Conservation (phyloP, 1,284 basidiomycete species). For the Trametes hirsuta region DNA sequence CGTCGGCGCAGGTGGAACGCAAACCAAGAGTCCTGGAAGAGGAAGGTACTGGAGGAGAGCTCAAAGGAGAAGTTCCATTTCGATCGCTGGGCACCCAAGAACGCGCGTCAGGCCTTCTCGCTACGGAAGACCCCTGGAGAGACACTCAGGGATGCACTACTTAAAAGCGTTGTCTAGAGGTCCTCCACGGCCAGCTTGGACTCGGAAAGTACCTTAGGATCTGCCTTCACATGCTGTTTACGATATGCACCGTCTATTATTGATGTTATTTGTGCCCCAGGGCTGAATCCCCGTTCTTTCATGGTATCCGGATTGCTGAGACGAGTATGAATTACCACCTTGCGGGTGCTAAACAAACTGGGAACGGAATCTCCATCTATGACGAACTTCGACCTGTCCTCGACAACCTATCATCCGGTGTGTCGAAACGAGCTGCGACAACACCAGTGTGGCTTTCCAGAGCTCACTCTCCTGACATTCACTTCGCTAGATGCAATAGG, state of each 20-base stretch:
- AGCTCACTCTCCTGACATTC: neutral
- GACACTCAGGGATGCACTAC: neutral
- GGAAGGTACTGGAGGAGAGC: conserved; percentile 19
- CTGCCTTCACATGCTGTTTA: neutral
- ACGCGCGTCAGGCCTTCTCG: neutral
- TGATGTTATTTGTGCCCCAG: too few relatives aligned
- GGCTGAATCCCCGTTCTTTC: too few relatives aligned
- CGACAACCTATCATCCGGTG: neutral
- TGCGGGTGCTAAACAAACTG: neutral
- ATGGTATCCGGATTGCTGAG: too few relatives aligned
- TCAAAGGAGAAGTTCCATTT: conserved; percentile 12
- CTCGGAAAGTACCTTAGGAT: conserved; percentile 4
- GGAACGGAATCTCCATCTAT: neutral
- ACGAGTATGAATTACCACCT: neutral
- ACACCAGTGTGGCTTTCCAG: neutral
- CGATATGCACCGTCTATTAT: too few relatives aligned
- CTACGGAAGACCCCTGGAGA: neutral
- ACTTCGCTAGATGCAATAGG: neutral
- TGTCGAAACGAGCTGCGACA: neutral
- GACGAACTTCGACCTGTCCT: neutral
- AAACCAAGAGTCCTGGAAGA: conserved; percentile 30
- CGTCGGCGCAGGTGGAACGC: conserved; percentile 18
- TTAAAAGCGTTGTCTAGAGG: neutral
- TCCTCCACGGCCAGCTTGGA: neutral
- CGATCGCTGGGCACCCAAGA: neutral